Evolutionary conservation across 2,329 filamentous ascomycete genomes (phyloP).

Genomic region (Beauveria caledonica): DNA sequence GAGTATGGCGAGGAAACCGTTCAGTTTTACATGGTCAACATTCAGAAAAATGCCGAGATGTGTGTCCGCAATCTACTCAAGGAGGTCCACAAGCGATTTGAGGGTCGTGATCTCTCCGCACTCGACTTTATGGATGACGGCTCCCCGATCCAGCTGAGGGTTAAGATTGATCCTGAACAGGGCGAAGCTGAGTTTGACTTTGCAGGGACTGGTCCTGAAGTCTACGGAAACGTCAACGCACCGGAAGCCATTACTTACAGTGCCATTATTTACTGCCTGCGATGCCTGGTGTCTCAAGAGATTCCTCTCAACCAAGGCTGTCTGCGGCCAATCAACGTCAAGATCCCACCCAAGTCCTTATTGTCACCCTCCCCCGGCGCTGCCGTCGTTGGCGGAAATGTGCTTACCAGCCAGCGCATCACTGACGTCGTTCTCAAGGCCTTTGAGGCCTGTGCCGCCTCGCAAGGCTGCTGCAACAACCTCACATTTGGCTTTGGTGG

Average conservation of each 20-base stretch:
- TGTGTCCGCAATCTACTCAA: constrained; percentile 68
- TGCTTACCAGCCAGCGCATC: constrained; percentile 40
- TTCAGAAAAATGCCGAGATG: constrained; percentile 71
- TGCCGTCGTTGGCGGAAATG: constrained; percentile 76
- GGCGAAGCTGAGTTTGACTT: constrained; percentile 79
- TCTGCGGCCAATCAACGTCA: constrained; percentile 64
- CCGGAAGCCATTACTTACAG: constrained; percentile 75
- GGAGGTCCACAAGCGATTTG: constrained; percentile 59
- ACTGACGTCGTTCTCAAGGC: constrained; percentile 51
- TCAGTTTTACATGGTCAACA: constrained; percentile 75
- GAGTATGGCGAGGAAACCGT: constrained; percentile 74
- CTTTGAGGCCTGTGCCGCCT: constrained; percentile 70
- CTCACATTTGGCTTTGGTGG: constrained; percentile 69
- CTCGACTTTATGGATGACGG: constrained; percentile 82
- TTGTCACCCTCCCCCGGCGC: constrained; percentile 68
- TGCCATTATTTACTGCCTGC: constrained; percentile 81
- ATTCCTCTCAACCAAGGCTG: constrained; percentile 82
- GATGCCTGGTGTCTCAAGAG: constrained; percentile 70
- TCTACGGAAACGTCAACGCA: constrained; percentile 74
- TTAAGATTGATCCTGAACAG: constrained; percentile 65
- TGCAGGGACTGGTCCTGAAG: constrained; percentile 67
- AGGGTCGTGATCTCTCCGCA: constrained; percentile 61
- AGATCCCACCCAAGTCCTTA: constrained; percentile 64
- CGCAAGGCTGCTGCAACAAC: constrained; percentile 76
- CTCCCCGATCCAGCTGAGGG: constrained; percentile 63